A percentile compares a stretch with the other conserved stretches of the same genome.
Conservation (phyloP, 305 asterid genomes). For the Withania somnifera region DNA sequence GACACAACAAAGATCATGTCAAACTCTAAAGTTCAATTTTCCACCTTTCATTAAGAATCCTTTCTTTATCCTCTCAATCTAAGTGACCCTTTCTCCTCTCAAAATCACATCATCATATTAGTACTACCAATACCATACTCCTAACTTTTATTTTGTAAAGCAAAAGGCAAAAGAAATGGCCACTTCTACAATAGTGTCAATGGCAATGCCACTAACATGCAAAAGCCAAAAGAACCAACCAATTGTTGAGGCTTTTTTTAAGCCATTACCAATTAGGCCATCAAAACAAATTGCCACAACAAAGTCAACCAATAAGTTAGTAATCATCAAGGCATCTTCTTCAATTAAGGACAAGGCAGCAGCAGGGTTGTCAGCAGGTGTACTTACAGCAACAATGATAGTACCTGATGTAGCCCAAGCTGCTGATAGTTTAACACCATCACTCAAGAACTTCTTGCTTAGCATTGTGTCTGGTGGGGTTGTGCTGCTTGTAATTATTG, state of each 20-base stretch:
- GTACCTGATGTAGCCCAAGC: slow-evolving; percentile 70
- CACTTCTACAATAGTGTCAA: slow-evolving; percentile 51
- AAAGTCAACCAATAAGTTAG: slow-evolving; percentile 24
- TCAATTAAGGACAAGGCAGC: slow-evolving; percentile 61
- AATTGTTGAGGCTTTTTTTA: slow-evolving; percentile 29
- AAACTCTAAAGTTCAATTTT: slow-evolving; percentile 19
- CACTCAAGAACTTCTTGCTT: slow-evolving; percentile 69
- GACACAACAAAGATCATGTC: slow-evolving; percentile 7
- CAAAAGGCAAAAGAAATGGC: slow-evolving; percentile 32
- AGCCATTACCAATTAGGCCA: slow-evolving; percentile 34
- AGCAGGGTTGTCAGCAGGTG: slow-evolving; percentile 57
- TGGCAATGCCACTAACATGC: slow-evolving; percentile 44
- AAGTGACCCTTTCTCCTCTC: background rate
- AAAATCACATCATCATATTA: slow-evolving; percentile 10
- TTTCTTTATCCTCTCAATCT: slow-evolving; percentile 12
- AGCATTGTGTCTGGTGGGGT: slow-evolving; percentile 75
- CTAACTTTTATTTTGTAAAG: background rate
- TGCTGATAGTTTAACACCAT: slow-evolving; percentile 46
- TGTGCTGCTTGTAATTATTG: slow-evolving; percentile 41
- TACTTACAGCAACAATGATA: slow-evolving; percentile 52
- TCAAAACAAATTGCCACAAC: slow-evolving; percentile 16
- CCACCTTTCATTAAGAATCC: slow-evolving; percentile 37
- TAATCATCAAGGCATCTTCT: slow-evolving; percentile 30
- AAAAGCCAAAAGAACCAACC: slow-evolving; percentile 35
- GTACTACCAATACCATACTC: background rate